Conservation (phyloP, 164 flowering plant species). For the Echeveria elegans region DNA sequence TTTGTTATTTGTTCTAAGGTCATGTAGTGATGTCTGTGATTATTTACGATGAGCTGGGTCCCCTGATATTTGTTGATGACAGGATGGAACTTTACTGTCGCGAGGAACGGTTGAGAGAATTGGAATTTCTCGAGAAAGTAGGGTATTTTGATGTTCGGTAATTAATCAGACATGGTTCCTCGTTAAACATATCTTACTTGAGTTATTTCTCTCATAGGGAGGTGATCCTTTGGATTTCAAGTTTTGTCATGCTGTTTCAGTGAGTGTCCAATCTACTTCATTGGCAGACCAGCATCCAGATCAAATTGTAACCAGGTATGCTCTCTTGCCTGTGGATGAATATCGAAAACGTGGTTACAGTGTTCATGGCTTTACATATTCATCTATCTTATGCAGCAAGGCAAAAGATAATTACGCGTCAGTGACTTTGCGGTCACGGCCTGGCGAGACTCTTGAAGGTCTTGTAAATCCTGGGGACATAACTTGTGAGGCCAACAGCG, state of each 20-base stretch:
- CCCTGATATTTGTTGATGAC: slow-evolving; percentile 20
- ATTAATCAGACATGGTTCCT: not conserved
- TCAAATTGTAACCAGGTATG: slow-evolving; percentile 59
- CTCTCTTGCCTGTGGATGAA: not conserved
- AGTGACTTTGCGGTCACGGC: slow-evolving; percentile 78
- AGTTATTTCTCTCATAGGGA: slow-evolving; percentile 49
- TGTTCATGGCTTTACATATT: not conserved
- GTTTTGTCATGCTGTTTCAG: slow-evolving; percentile 53
- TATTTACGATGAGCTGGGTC: not conserved
- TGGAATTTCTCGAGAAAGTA: slow-evolving; percentile 97
- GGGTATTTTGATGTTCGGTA: slow-evolving; percentile 14
- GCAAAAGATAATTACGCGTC: slow-evolving; percentile 82
- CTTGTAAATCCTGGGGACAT: slow-evolving; percentile 66
- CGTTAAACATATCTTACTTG: not conserved
- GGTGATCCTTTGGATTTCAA: slow-evolving; percentile 95
- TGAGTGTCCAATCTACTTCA: slow-evolving; percentile 91
- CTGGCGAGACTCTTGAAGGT: slow-evolving; percentile 90
- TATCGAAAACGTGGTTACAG: not conserved
- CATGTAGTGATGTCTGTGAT: not conserved
- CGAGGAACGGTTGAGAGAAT: slow-evolving; percentile 80
- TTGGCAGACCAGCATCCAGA: slow-evolving; percentile 67
- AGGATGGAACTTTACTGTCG: slow-evolving; percentile 91
- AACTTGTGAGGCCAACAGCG: slow-evolving; percentile 68
- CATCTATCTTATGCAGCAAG: slow-evolving; percentile 46
- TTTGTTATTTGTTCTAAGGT: not conserved